Evolutionary conservation across 495 filamentous ascomycete genomes (phyloP).

Genomic region (Podospora conica): DNA sequence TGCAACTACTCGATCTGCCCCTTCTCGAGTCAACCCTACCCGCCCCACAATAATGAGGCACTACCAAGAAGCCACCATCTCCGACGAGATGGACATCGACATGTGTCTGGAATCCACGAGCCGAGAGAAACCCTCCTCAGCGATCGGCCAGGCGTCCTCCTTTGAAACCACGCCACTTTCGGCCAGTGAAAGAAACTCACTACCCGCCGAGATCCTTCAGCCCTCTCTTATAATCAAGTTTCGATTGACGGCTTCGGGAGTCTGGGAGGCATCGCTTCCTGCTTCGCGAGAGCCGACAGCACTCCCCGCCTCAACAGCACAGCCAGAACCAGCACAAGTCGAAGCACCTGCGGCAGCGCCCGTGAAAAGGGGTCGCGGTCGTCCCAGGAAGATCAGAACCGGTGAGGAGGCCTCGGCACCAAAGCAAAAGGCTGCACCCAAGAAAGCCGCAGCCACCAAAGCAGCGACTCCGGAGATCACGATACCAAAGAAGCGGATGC

Average conservation of each 20-base stretch:
- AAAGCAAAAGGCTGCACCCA: not conserved
- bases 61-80: no score
- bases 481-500: not conserved
- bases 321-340: no score
- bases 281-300: not conserved
- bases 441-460: not conserved
- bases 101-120: no score
- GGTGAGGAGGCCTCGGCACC: not conserved
- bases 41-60: no score
- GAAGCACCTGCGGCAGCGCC: not conserved
- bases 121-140: no score
- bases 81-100: no score
- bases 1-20: no score
- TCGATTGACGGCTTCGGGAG: not conserved
- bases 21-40: no score
- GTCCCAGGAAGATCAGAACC: not conserved
- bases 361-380: not conserved
- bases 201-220: not conserved
- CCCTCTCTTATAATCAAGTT: not conserved
- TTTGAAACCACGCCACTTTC: no score
- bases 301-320: no score
- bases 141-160: no score
- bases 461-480: not conserved
- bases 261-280: not conserved
- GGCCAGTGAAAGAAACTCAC: no score